Percentiles rank a stretch among this genome's conserved stretches.
Conservation (phyloP, 2,329 filamentous ascomycete genomes). For the Hypoxylon sp. region DNA sequence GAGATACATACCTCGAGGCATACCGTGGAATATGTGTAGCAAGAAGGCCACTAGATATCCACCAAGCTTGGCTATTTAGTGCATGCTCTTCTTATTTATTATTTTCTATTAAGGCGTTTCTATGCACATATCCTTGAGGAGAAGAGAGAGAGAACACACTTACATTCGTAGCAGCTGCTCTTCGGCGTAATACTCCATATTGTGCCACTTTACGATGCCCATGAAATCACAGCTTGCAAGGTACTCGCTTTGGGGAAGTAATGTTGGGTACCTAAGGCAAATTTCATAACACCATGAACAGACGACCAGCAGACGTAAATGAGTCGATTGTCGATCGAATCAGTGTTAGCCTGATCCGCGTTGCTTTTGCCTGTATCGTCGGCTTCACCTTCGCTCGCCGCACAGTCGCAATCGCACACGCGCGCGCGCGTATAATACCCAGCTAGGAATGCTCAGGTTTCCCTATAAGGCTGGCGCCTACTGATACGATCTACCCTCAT, state of each 20-base stretch:
- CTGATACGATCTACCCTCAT: slow-evolving; percentile 51
- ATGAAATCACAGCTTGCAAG: background rate
- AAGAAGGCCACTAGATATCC: slow-evolving; percentile 1
- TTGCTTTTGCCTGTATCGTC: slow-evolving; percentile 6
- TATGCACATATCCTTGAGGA: background rate
- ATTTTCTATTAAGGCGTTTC: background rate
- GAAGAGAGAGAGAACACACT: background rate
- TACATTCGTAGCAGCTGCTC: background rate
- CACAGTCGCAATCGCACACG: slow-evolving; percentile 29
- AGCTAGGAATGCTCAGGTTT: slow-evolving; percentile 27
- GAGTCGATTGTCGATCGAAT: slow-evolving; percentile 19
- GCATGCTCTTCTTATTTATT: background rate
- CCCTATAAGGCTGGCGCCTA: slow-evolving; percentile 56
- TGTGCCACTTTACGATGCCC: background rate
- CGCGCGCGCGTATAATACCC: slow-evolving; percentile 44
- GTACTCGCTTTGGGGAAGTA: background rate
- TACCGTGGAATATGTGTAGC: background rate
- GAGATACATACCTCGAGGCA: slow-evolving; percentile 12
- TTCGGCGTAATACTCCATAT: background rate
- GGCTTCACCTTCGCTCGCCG: slow-evolving; percentile 28
- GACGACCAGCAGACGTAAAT: slow-evolving; percentile 7
- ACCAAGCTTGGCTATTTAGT: background rate
- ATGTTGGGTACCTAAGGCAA: background rate
- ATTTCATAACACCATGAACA: background rate
- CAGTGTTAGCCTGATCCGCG: slow-evolving; percentile 13